A percentile compares a stretch with the other conserved stretches of the same genome.
phyloP scores from a whole-genome alignment of 2,329 filamentous ascomycete species.

The Sporothrix brasiliensis region DNA sequence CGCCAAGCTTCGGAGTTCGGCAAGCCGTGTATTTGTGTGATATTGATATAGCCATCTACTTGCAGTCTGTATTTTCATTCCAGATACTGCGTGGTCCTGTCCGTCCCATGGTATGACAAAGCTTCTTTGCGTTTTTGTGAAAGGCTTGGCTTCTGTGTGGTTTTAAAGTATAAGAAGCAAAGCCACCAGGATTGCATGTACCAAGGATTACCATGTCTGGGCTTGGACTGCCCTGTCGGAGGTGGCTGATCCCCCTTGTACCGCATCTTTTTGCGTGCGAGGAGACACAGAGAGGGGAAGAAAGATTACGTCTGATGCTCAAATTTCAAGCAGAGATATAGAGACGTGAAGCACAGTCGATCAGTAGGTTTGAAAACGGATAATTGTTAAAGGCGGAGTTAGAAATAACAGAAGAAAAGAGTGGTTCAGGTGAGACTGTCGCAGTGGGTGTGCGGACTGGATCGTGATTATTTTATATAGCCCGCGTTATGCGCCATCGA shows the following conservation, averaged over 20 bases:
- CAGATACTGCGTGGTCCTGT: background rate
- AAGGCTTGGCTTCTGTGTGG: background rate
- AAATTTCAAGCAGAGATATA: background rate
- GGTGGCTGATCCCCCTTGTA: slow-evolving; percentile 25
- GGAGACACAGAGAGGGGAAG: background rate
- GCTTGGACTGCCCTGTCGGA: slow-evolving; percentile 11
- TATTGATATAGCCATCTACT: no score
- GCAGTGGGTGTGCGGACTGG: no score
- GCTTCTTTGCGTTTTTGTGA: background rate
- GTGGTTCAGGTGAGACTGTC: background rate
- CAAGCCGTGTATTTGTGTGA: slow-evolving; percentile 5
- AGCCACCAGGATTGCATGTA: background rate
- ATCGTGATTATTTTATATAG: background rate
- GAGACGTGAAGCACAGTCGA: slow-evolving; percentile 13
- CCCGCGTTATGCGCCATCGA: background rate
- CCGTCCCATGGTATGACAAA: background rate
- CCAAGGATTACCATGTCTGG: background rate
- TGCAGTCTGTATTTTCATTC: background rate
- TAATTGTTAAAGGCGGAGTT: background rate
- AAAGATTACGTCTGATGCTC: background rate
- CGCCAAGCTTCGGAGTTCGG: slow-evolving; percentile 23
- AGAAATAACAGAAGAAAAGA: background rate
- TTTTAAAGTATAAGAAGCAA: background rate
- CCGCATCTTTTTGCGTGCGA: background rate
- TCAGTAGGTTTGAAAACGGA: slow-evolving; percentile 20